Evolutionary conservation across 2,329 filamentous ascomycete genomes (phyloP).

Genomic region (Pseudogymnoascus destructans): DNA sequence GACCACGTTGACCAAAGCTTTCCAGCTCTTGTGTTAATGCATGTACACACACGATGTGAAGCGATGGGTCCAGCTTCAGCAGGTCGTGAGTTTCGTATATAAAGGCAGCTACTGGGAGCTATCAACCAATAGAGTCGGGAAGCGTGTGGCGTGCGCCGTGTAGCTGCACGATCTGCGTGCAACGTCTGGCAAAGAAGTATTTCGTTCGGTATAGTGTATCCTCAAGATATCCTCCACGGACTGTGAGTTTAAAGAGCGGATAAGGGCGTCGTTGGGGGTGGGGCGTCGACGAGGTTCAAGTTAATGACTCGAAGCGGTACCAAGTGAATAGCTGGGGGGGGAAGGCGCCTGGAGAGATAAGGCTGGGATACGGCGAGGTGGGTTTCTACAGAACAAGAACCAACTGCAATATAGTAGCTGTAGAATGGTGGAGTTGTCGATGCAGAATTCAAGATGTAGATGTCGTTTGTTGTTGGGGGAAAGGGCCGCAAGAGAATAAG

Average conservation of each 20-base stretch:
- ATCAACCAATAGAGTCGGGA: constrained; percentile 3
- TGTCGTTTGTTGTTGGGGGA: neutral
- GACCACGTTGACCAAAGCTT: neutral
- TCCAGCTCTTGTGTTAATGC: neutral
- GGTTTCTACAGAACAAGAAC: constrained; percentile 2
- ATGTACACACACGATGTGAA: constrained; percentile 5
- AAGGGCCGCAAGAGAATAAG: neutral
- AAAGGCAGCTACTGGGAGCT: constrained; percentile 4
- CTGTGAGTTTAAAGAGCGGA: neutral
- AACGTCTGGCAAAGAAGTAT: constrained; percentile 4
- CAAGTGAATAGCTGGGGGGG: neutral
- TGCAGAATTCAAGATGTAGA: neutral
- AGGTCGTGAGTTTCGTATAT: constrained; percentile 5
- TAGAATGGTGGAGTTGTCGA: neutral
- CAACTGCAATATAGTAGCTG: neutral
- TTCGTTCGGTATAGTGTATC: constrained; percentile 1
- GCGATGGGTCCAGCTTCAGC: neutral
- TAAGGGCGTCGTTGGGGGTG: neutral
- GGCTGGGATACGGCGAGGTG: constrained; percentile 5
- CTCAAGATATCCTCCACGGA: neutral
- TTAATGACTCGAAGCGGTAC: constrained; percentile 8
- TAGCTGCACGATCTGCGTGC: constrained; percentile 7
- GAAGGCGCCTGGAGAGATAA: constrained; percentile 4
- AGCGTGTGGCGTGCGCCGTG: neutral
- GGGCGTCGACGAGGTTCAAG: constrained; percentile 5